Conservation (phyloP, 208 protist genomes). For the Naegleria gruberi region DNA sequence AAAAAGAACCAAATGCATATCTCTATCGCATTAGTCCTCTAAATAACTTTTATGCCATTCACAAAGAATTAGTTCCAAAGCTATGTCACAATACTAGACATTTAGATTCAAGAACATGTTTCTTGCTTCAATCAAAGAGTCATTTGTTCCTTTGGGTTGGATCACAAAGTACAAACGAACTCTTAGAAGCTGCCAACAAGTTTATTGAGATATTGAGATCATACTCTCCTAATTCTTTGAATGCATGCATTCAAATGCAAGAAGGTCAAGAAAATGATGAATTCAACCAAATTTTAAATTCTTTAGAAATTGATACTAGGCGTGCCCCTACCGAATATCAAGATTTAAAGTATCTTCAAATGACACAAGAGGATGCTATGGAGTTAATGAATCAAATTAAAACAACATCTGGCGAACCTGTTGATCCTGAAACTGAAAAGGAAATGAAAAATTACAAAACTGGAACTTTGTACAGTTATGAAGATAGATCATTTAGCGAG, state of each 20-base stretch:
- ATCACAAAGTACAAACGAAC: not conserved
- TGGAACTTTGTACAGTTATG: not conserved
- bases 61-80: not conserved
- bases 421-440: not conserved
- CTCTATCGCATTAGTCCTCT: not conserved
- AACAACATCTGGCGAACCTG: not conserved
- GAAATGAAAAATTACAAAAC: not conserved
- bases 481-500: not conserved
- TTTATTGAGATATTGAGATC: not conserved
- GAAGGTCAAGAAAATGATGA: not conserved
- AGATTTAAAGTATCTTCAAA: not conserved
- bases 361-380: not conserved
- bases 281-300: not conserved
- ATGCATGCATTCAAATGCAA: not conserved
- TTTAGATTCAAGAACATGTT: constrained; percentile 17
- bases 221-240: not conserved
- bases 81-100: not conserved
- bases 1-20: not conserved
- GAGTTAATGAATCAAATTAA: not conserved
- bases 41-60: not conserved
- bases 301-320: not conserved
- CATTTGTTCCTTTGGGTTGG: not conserved
- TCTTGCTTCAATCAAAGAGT: not conserved
- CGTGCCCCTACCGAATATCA: not conserved
- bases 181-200: not conserved